Evolutionary conservation across 495 filamentous ascomycete species (phyloP).

Genomic region (Penicillium silybi): DNA sequence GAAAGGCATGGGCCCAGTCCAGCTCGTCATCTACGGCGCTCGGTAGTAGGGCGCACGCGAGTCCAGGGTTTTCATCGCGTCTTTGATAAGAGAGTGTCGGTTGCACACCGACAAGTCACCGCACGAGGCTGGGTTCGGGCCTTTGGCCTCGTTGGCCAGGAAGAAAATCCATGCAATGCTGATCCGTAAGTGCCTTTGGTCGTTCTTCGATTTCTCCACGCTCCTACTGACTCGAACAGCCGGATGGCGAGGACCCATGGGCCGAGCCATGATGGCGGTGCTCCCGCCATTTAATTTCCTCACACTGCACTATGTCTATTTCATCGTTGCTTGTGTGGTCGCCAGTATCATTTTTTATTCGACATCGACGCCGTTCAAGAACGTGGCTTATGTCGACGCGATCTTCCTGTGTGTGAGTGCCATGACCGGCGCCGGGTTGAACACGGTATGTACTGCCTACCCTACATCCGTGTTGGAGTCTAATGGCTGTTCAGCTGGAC

Average conservation of each 20-base stretch:
- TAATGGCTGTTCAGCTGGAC: constrained; percentile 48
- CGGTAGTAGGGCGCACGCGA: constrained; percentile 1
- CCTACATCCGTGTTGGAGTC: too few species aligned
- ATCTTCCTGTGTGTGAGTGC: constrained; percentile 75
- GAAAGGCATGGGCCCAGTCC: background rate
- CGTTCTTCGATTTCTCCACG: background rate
- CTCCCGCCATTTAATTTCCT: constrained; percentile 65
- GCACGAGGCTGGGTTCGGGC: background rate
- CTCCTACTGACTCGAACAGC: constrained; percentile 10
- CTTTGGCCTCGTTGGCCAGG: background rate
- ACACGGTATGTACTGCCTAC: constrained; percentile 48
- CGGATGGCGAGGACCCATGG: constrained; percentile 15
- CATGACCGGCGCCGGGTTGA: constrained; percentile 76
- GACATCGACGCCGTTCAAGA: constrained; percentile 55
- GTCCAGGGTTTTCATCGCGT: background rate
- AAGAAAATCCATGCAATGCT: constrained; percentile 4
- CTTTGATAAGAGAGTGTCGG: background rate
- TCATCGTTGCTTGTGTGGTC: constrained; percentile 61
- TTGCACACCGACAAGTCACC: background rate
- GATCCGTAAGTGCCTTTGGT: constrained; percentile 12
- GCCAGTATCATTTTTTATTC: constrained; percentile 71
- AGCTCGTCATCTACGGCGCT: background rate
- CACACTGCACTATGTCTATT: constrained; percentile 75
- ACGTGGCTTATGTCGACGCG: constrained; percentile 68
- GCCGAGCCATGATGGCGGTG: constrained; percentile 26